Evolutionary conservation across 192 early-diverging fungal species (phyloP), one percentile per base, ranked within the genome.

Genomic region (Obelidium mucronatum): DNA sequence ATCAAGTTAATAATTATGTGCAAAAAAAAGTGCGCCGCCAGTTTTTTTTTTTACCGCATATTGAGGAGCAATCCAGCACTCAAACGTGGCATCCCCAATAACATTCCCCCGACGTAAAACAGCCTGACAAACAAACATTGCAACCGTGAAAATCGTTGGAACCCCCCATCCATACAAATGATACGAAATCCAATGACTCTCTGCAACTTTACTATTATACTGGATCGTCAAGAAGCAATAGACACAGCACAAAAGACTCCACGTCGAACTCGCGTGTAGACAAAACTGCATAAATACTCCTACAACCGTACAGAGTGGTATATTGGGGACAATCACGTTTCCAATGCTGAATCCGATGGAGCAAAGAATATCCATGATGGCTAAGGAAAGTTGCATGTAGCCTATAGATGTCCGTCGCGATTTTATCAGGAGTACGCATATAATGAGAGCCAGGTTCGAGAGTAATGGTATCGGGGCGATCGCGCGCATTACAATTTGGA

Each of bases 151-250:
- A 15, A 53, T 8, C 17, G 17, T n/a, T 31, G 67, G 67, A 52
- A 69, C 11, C 22, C 67, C 67, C 67, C 67, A 69, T 26, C 67
- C 67, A 69, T 69, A 69, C 42, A 44, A 34, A 19, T 17, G 17
- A 53, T 15, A 44, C 40, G 17, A 53, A 28, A n/a, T 31, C 31
- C 34, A 2, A 28, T 52, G 15, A 8, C 44, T 11, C 11, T 53
- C 34, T n/a, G 51, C 67, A 2, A 40, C 26, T 30, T 24, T 26
- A 19, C 17, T n/a, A n/a, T 19, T 24, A 4, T 52, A 34, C 40
- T n/a, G 15, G 3, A 69, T 35, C 26, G 67, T 52, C 30, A 69
- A 53, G 40, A 53, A 69, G n/a, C 40, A 53, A 35, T 52, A 53
- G 13, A 69, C 6, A 8, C 36, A 19, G 22, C 24, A 19, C 13